Evolutionary conservation across 2,329 filamentous ascomycete species (phyloP).

Genomic region (Colletotrichum camelliae): DNA sequence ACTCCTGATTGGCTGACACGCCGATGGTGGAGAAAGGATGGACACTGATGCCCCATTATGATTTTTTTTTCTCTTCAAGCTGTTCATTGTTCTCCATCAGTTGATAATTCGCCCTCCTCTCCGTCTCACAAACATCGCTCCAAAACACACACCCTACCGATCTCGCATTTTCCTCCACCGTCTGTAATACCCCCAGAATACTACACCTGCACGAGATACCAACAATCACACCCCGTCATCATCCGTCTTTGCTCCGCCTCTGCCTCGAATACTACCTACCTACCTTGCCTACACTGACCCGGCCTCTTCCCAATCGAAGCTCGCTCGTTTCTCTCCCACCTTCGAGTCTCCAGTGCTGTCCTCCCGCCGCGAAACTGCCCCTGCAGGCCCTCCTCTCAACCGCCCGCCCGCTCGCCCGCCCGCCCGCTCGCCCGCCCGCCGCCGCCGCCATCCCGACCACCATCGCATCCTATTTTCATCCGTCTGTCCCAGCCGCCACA

Average conservation of each 20-base stretch:
- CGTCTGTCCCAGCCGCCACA: conserved; percentile 21
- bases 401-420: background rate
- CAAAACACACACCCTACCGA: background rate
- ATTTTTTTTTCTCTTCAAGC: conserved; percentile 22
- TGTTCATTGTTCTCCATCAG: conserved; percentile 23
- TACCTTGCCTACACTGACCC: background rate
- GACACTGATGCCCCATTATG: conserved; percentile 18
- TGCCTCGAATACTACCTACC: background rate
- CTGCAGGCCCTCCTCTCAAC: conserved; percentile 18
- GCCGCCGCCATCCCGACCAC: conserved; percentile 14
- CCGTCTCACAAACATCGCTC: conserved; percentile 9
- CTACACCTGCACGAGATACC: conserved; percentile 5
- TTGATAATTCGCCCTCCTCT: conserved; percentile 19
- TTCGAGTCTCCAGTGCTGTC: background rate
- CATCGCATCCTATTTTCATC: conserved; percentile 6
- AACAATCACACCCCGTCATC: background rate
- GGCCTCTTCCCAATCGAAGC: background rate
- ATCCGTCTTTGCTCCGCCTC: background rate
- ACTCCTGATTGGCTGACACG: background rate
- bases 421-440: conserved; percentile 1
- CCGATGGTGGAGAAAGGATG: conserved; percentile 7
- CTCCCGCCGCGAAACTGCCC: conserved; percentile 1
- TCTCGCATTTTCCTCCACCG: background rate
- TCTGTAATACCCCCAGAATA: conserved; percentile 10
- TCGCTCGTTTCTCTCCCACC: background rate